These are phyloP conservation scores for Lasiosphaeria hispida DNA, from an alignment of 495 filamentous ascomycete genomes.

Conservation along the genomic window DNA sequence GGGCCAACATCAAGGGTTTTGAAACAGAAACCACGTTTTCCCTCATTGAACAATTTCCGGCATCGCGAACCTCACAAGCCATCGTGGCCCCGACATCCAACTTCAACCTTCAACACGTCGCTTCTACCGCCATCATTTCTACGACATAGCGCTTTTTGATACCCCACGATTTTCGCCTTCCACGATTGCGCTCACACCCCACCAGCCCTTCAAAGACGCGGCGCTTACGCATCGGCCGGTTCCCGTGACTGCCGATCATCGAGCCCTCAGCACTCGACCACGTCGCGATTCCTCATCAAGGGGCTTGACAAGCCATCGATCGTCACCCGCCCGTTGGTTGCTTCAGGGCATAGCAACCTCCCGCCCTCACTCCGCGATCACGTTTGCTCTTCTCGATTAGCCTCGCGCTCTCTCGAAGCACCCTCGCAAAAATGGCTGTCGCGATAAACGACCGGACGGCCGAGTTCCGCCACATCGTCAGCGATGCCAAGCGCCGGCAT, in stretches of 20 bases:
- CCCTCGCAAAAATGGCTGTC: slow-evolving; percentile 45
- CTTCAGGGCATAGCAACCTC: not conserved
- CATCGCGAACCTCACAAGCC: slow-evolving; percentile 8
- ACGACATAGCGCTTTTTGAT: slow-evolving; percentile 7
- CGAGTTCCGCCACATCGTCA: slow-evolving; percentile 89
- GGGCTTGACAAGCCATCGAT: not conserved
- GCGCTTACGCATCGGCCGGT: slow-evolving; percentile 6
- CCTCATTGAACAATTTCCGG: slow-evolving; percentile 17
- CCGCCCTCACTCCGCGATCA: not conserved
- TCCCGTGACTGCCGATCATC: not conserved
- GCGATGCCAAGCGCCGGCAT: slow-evolving; percentile 74
- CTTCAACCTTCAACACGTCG: not conserved
- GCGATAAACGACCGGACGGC: slow-evolving; percentile 95
- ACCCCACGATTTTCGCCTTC: not conserved
- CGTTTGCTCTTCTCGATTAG: not conserved
- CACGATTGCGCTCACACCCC: not conserved
- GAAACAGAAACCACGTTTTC: slow-evolving; percentile 30
- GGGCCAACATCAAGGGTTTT: slow-evolving; percentile 10
- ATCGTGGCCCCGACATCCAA: not conserved
- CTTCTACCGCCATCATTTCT: not conserved
- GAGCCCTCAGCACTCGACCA: not conserved
- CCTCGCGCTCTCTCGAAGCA: not conserved
- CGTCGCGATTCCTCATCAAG: not conserved
- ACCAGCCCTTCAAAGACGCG: not conserved
- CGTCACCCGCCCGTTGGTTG: not conserved